Conservation (phyloP, 108 stramenopile genomes). For the Nitzschia sp. region DNA sequence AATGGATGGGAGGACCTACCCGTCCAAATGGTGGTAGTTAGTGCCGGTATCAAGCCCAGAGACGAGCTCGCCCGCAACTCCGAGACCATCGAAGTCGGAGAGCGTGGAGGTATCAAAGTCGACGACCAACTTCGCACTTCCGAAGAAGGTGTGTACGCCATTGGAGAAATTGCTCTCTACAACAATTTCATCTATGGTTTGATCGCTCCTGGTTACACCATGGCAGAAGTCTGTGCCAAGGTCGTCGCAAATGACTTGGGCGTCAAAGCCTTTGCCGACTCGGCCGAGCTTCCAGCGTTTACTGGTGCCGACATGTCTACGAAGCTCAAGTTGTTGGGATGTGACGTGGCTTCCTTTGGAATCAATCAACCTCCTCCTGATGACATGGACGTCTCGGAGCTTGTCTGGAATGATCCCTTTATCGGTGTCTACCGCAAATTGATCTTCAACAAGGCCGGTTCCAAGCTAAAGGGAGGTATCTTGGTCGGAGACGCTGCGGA, state of each 20-base stretch:
- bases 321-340: constrained; percentile 94
- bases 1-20: constrained; percentile 91
- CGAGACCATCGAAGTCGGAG: constrained; percentile 68
- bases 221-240: constrained; percentile 90
- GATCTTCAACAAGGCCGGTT: constrained; percentile 92
- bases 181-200: constrained; percentile 94
- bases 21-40: constrained; percentile 91
- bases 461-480: constrained; percentile 87
- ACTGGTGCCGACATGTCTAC: constrained; percentile 92
- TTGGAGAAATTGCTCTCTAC: constrained; percentile 92
- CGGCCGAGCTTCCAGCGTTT: constrained; percentile 64
- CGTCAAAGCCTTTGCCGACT: constrained; percentile 30
- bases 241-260: constrained; percentile 67
- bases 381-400: constrained; percentile 75
- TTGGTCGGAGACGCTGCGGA: constrained; percentile 91
- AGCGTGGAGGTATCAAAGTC: constrained; percentile 90
- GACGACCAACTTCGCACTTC: constrained; percentile 81
- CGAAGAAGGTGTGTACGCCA: constrained; percentile 83
- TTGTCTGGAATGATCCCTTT: constrained; percentile 91
- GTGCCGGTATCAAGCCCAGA: constrained; percentile 91
- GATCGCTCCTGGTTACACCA: constrained; percentile 89
- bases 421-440: constrained; percentile 90
- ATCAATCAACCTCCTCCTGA: constrained; percentile 83
- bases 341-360: constrained; percentile 94
- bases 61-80: constrained; percentile 82